Conservation (phyloP, 1,139 yeast genomes). For the Meyerozyma guilliermondii region DNA sequence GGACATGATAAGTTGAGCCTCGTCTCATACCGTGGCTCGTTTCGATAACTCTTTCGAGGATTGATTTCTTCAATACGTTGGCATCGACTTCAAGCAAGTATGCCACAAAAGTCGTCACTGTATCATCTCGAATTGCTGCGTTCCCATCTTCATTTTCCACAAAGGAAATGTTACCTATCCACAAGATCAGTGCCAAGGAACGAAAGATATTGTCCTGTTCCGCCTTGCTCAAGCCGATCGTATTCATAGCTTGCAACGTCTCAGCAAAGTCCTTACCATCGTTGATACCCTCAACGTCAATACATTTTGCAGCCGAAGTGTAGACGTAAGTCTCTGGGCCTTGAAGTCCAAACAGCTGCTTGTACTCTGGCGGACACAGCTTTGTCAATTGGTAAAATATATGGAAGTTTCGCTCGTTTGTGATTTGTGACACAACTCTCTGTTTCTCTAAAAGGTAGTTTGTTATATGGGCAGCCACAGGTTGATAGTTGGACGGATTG, state of each 20-base stretch:
- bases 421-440: conserved; percentile 90
- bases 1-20: conserved; percentile 93
- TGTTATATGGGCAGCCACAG: conserved; percentile 93
- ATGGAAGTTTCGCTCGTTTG: conserved; percentile 92
- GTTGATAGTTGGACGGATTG: conserved; percentile 68
- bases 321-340: conserved; percentile 89
- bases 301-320: conserved; percentile 83
- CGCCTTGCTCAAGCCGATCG: conserved; percentile 72
- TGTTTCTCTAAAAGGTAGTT: conserved; percentile 92
- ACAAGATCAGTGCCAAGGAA: conserved; percentile 76
- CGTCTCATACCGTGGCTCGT: conserved; percentile 84
- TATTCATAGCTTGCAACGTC: conserved; percentile 79
- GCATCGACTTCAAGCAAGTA: conserved; percentile 82
- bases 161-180: conserved; percentile 93
- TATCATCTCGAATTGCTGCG: conserved; percentile 72
- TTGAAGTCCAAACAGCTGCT: conserved; percentile 83
- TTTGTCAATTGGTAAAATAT: conserved; percentile 95
- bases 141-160: conserved; percentile 85
- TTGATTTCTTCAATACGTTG: conserved; percentile 57
- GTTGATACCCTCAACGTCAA: conserved; percentile 80
- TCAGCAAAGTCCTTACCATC: conserved; percentile 76
- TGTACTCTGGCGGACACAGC: conserved; percentile 79
- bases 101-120: conserved; percentile 92
- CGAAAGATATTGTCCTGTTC: conserved; percentile 93
- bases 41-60: conserved; percentile 80